Base-by-base conservation (phyloP, 306 rosid genomes). In the Ormosia emarginata region DNA sequence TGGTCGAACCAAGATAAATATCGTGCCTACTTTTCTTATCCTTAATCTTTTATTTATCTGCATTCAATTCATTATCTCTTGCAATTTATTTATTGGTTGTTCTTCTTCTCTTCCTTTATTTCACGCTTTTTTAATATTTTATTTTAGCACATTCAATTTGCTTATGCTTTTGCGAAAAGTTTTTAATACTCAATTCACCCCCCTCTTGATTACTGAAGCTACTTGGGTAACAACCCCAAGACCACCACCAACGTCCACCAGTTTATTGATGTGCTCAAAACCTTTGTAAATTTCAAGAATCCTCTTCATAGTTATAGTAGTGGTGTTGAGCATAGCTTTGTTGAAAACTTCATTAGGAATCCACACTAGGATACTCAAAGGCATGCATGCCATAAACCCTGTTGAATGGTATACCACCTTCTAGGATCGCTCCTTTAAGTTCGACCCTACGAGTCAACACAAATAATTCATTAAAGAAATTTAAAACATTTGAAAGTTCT, bases 171-270 rank as follows among this genome's bases (percentile, higher is more conserved):
- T n/a, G n/a, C n/a, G n/a, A n/a, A n/a, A n/a, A n/a, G n/a, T n/a
- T n/a, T n/a, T n/a, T n/a, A n/a, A n/a, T n/a, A n/a, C n/a, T n/a
- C n/a, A n/a, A n/a, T n/a, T n/a, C n/a, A n/a, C n/a, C n/a, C n/a
- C n/a, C n/a, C n/a, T n/a, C n/a, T n/a, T n/a, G n/a, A n/a, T n/a
- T n/a, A n/a, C n/a, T n/a, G n/a, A n/a, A n/a, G n/a, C n/a, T n/a
- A n/a, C n/a, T n/a, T n/a, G n/a, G n/a, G n/a, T n/a, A n/a, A n/a
- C n/a, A n/a, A n/a, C n/a, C 14, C 95, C 97, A 3, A 86, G 41
- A 13, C 90, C 88, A 43, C 93, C 93, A 3, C 97, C 94, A 82
- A 92, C 90, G 37, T 93, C 95, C 3, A 91, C 92, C 0, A 91
- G 34, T 33, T 44, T 86, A 2, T 63, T 70, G 8, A 93, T 15